phyloP scores from a whole-genome alignment of 805 yeast species.

The Cephaloascus fragrans region DNA sequence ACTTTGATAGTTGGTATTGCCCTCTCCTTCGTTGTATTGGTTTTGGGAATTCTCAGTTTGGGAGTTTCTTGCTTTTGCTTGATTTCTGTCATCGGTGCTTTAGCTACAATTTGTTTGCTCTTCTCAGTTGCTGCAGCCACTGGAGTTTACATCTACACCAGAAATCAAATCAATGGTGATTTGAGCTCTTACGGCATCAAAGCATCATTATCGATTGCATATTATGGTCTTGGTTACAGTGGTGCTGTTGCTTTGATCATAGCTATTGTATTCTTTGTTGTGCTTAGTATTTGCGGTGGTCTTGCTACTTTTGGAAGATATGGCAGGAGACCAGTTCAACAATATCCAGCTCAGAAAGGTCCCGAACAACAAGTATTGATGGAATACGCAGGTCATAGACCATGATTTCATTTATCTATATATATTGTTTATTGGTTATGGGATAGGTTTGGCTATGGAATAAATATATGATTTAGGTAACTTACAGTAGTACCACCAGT shows the following conservation, averaged over 20 bases:
- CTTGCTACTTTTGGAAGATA: neutral
- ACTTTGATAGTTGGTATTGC: conserved; percentile 40
- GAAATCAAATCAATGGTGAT: conserved; percentile 40
- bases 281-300: neutral
- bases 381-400: neutral
- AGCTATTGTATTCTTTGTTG: conserved; percentile 19
- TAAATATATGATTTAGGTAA: too few species aligned
- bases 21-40: conserved; percentile 26
- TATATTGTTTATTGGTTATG: too few species aligned
- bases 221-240: conserved; percentile 58
- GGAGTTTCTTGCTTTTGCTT: conserved; percentile 34
- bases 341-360: neutral
- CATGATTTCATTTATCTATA: too few species aligned
- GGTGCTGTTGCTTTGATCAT: conserved; percentile 38
- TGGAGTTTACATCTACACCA: conserved; percentile 44
- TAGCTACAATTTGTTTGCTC: conserved; percentile 26
- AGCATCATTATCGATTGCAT: conserved; percentile 38
- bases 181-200: conserved; percentile 41
- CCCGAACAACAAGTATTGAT: neutral
- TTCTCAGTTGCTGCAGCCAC: conserved; percentile 50
- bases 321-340: neutral
- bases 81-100: conserved; percentile 32
- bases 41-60: conserved; percentile 35
- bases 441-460: too few species aligned
- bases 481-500: too few species aligned